phyloP scores from a whole-genome alignment of 1,284 basidiomycete species.

The Trametes polyzona region DNA sequence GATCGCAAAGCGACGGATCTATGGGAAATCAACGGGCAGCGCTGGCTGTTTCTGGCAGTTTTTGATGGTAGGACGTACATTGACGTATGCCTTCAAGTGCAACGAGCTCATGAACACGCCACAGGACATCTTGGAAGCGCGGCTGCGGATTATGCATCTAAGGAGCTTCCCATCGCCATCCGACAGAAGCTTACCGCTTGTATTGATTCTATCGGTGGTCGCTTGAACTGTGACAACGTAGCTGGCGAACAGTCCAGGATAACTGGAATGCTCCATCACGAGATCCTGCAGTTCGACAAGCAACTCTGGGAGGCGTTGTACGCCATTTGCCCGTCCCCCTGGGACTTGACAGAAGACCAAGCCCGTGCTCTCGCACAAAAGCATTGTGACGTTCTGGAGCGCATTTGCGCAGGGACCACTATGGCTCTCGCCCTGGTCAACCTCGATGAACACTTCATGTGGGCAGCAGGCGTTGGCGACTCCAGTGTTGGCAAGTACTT shows the following conservation, averaged over 20 bases:
- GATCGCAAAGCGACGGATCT: neutral
- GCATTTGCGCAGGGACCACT: neutral
- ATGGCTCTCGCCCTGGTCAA: conserved; percentile 3
- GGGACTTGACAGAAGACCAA: neutral
- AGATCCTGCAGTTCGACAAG: conserved; percentile 5
- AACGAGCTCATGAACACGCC: neutral
- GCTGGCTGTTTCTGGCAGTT: neutral
- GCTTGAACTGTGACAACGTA: conserved; percentile 2
- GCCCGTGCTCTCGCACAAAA: neutral
- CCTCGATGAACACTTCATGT: conserved; percentile 1
- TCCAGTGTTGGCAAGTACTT: conserved; percentile 2
- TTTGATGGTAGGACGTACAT: conserved; percentile 2
- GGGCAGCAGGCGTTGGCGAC: conserved; percentile 8
- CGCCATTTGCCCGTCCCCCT: neutral
- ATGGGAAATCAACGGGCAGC: neutral
- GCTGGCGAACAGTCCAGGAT: neutral
- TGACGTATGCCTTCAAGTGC: neutral
- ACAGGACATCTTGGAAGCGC: neutral
- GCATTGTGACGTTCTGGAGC: neutral
- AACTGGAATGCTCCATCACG: neutral
- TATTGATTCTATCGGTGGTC: neutral
- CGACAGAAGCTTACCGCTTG: neutral
- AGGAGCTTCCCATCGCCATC: neutral
- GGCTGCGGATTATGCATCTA: neutral
- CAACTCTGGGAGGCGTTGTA: neutral